Evolutionary conservation across 805 yeast species (phyloP).

Genomic region (Deakozyma indianensis): DNA sequence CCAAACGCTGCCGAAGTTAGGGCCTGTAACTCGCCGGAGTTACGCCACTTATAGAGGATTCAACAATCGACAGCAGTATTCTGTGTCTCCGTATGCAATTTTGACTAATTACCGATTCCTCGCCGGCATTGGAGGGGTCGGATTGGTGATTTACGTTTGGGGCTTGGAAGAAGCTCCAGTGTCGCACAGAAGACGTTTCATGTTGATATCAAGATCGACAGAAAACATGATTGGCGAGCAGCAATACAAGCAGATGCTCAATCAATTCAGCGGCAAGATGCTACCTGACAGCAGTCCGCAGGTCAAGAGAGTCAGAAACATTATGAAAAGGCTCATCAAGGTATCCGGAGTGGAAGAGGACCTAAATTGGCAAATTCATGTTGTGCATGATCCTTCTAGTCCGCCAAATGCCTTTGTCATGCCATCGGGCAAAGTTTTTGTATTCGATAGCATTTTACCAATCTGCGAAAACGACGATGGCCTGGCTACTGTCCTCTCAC

Average conservation of each 20-base stretch:
- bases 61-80: slow-evolving; percentile 4
- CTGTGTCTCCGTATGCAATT: background rate
- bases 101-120: background rate
- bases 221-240: slow-evolving; percentile 50
- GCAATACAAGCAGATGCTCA: slow-evolving; percentile 46
- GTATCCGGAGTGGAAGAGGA: slow-evolving; percentile 14
- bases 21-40: no score
- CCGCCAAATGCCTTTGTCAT: slow-evolving; percentile 95
- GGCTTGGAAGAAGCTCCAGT: slow-evolving; percentile 71
- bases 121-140: slow-evolving; percentile 16
- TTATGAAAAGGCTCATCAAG: slow-evolving; percentile 50
- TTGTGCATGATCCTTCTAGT: slow-evolving; percentile 50
- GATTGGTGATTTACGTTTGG: slow-evolving; percentile 29
- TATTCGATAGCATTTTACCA: slow-evolving; percentile 63
- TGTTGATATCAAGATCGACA: slow-evolving; percentile 53
- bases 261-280: slow-evolving; percentile 36
- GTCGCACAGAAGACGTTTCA: slow-evolving; percentile 54
- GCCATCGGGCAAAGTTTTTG: slow-evolving; percentile 93
- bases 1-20: no score
- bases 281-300: slow-evolving; percentile 53
- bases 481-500: slow-evolving; percentile 86
- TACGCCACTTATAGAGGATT: slow-evolving; percentile 29
- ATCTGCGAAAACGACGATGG: slow-evolving; percentile 78
- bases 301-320: slow-evolving; percentile 36
- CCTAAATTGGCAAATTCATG: slow-evolving; percentile 64